Evolutionary conservation across 805 yeast genomes (phyloP).

Genomic region (Metschnikowia borealis): DNA sequence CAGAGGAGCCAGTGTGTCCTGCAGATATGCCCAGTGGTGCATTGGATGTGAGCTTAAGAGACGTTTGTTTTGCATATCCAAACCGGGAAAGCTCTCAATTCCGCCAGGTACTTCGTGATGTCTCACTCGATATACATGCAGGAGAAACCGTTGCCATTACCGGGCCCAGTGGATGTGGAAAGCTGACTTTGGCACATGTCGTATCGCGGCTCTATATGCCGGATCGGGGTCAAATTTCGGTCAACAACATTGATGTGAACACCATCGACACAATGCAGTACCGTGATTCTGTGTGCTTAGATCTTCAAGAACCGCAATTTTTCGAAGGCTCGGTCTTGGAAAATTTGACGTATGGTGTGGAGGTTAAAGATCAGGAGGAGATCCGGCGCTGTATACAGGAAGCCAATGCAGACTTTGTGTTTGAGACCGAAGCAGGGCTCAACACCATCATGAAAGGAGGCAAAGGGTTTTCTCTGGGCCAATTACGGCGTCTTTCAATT

Average conservation of each 20-base stretch:
- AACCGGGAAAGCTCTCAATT: conserved; percentile 16
- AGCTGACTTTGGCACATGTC: conserved; percentile 67
- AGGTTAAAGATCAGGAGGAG: conserved; percentile 28
- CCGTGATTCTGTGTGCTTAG: conserved; percentile 57
- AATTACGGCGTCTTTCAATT: conserved; percentile 77
- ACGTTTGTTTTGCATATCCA: conserved; percentile 51
- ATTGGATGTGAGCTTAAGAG: conserved; percentile 25
- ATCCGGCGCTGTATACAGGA: conserved; percentile 33
- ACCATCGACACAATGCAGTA: conserved; percentile 44
- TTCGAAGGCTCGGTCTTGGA: conserved; percentile 72
- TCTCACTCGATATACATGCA: conserved; percentile 40
- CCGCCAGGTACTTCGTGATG: conserved; percentile 32
- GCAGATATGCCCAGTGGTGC: not conserved
- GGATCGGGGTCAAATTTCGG: conserved; percentile 33
- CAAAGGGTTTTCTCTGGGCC: conserved; percentile 77
- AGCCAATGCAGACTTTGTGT: conserved; percentile 56
- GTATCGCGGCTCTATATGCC: conserved; percentile 51
- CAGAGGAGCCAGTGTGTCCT: conserved; percentile 23
- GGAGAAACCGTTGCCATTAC: conserved; percentile 62
- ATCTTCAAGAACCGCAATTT: conserved; percentile 69
- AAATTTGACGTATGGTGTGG: conserved; percentile 62
- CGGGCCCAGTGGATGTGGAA: conserved; percentile 91
- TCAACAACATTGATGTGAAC: conserved; percentile 48
- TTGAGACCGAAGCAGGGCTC: conserved; percentile 52
- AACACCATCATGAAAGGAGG: conserved; percentile 54